Evolutionary conservation across 2,329 filamentous ascomycete species (phyloP), one percentile per base, ranked within the genome.

Genomic region (Gnomoniopsis sp.): DNA sequence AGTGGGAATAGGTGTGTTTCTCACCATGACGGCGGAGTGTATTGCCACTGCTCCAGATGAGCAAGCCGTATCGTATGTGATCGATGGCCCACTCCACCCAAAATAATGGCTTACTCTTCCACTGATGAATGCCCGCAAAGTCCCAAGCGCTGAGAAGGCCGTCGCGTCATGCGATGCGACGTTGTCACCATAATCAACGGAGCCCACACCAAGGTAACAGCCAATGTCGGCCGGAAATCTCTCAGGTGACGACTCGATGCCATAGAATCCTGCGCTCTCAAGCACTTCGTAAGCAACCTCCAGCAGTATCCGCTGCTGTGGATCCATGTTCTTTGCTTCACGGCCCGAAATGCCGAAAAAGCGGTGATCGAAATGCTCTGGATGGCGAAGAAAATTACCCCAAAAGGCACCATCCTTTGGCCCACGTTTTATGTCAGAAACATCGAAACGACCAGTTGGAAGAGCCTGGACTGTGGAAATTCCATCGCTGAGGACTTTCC

Each of bases 91-190:
- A 2, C 68, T 71, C 64, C 75, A 77, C 0, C 74, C 71, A 49
- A 78, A 78, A 53, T 72, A 69, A 57, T 78, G 75, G 34, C 70
- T 74, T 46, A 79, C 69, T 7, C 70, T 67, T 2, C 69, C 71
- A 6, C 66, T 65, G 2, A 65, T 65, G 43, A 73, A 73, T 1
- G 70, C 69, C 59, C 70, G 54, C 34, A 58, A 2, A 11, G 34
- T 36, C 15, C 58, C 58, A 1, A 44, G 23, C 8, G 55, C 51
- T 7, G 58, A 26, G 46, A 57, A 60, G n/a, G 58, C 54, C 19
- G 33, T 54, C 15, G 58, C 55, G 23, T 15, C 21, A 2, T 60
- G 12, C 17, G 34, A 50, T 2, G 58, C 49, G 15, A 60, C 23
- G 30, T 60, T 60, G 17, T 49, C 55, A 10, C 47, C 54, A 15